These are phyloP conservation scores for Populus alba DNA, from an alignment of 345 rosid genomes.

Conservation along the genomic window DNA sequence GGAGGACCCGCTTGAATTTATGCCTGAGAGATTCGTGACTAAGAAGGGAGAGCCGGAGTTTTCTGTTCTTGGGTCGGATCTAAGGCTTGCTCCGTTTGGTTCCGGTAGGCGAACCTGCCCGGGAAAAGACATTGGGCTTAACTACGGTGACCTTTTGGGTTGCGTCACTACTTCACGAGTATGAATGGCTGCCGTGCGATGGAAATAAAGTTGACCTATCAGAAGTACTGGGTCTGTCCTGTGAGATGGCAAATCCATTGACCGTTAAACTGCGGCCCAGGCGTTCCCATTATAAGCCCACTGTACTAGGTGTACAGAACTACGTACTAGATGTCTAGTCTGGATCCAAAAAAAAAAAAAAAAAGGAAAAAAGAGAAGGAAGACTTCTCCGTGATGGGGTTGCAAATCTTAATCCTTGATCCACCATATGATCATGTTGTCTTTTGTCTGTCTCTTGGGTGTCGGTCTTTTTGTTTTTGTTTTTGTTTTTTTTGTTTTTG, in stretches of 20 bases:
- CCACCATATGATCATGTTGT: slow-evolving; percentile 5
- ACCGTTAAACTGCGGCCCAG: slow-evolving; percentile 42
- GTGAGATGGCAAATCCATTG: slow-evolving; percentile 80
- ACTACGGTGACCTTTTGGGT: slow-evolving; percentile 68
- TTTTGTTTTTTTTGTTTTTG: neutral
- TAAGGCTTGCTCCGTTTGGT: slow-evolving; percentile 83
- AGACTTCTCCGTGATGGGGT: neutral
- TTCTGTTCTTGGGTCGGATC: slow-evolving; percentile 78
- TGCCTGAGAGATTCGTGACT: slow-evolving; percentile 60
- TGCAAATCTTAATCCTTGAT: neutral
- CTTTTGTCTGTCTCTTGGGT: neutral
- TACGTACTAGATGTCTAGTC: neutral
- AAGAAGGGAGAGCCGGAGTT: slow-evolving; percentile 46
- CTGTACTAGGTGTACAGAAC: neutral
- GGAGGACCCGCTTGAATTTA: slow-evolving; percentile 62
- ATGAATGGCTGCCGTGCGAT: slow-evolving; percentile 48
- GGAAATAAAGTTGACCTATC: slow-evolving; percentile 52
- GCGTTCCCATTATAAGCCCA: neutral
- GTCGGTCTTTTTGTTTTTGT: neutral
- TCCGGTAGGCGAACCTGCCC: slow-evolving; percentile 85
- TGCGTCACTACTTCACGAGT: slow-evolving; percentile 66
- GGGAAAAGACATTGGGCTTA: slow-evolving; percentile 60
- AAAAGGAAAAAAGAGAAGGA: neutral
- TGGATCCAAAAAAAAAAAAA: neutral
- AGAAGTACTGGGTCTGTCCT: slow-evolving; percentile 64